Evolutionary conservation across 495 filamentous ascomycete species (phyloP).

Genomic region (Hyphodiscus hymeniophilus): DNA sequence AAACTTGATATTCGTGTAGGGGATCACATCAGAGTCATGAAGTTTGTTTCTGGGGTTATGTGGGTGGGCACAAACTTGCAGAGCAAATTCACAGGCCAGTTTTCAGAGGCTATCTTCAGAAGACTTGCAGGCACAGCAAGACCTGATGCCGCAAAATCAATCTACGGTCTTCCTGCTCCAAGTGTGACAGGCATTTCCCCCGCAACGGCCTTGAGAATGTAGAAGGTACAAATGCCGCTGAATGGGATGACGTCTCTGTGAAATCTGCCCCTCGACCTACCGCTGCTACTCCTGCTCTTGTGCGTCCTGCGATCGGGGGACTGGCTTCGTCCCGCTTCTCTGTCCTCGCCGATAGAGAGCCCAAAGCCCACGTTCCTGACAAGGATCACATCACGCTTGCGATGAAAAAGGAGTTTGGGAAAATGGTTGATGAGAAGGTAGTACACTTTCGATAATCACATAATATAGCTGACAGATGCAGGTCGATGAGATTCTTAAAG

Average conservation of each 20-base stretch:
- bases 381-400: not conserved
- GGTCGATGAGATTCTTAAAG: not conserved
- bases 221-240: slow-evolving; percentile 2
- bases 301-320: not conserved
- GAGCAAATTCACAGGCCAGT: slow-evolving; percentile 12
- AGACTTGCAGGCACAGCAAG: not conserved
- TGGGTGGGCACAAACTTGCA: slow-evolving; percentile 9
- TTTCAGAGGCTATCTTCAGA: slow-evolving; percentile 14
- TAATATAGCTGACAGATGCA: not conserved
- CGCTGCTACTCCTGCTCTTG: not conserved
- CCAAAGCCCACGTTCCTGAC: not conserved
- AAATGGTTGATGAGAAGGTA: slow-evolving; percentile 1
- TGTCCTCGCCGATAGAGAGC: not conserved
- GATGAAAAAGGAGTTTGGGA: not conserved
- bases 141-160: too few relatives aligned
- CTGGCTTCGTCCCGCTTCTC: not conserved
- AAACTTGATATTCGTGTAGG: slow-evolving; percentile 13
- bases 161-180: not conserved
- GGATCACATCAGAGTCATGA: slow-evolving; percentile 17
- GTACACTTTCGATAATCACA: not conserved
- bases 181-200: not conserved
- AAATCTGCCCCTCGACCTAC: not conserved
- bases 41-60: slow-evolving; percentile 15
- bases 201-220: not conserved
- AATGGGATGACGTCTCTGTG: slow-evolving; percentile 1